These are phyloP conservation scores for Ogataea neopini DNA, from an alignment of 805 yeast genomes.

Conservation along the genomic window DNA sequence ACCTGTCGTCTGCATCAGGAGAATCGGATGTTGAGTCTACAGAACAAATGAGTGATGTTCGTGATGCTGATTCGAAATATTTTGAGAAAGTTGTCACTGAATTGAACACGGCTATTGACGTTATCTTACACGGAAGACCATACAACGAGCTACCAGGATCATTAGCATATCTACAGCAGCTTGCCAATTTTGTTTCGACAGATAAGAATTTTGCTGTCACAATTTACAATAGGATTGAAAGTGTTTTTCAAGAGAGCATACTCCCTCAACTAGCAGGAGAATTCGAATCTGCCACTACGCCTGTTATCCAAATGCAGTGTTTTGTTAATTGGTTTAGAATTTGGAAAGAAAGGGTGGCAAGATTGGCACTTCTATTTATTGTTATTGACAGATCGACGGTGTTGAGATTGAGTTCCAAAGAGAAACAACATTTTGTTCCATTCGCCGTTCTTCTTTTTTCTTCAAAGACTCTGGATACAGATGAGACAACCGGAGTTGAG, in stretches of 20 bases:
- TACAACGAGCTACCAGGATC: conserved; percentile 11
- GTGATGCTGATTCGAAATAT: background rate
- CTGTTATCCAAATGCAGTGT: background rate
- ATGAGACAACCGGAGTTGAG: conserved; percentile 5
- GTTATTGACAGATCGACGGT: conserved; percentile 21
- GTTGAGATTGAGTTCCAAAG: conserved; percentile 2
- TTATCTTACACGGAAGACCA: conserved; percentile 13
- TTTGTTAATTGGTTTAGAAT: conserved; percentile 11
- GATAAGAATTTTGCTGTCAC: conserved; percentile 11
- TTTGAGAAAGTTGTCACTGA: background rate
- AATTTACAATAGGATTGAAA: conserved; percentile 10
- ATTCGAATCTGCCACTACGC: conserved; percentile 1
- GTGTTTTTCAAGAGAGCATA: conserved; percentile 13
- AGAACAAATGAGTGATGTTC: background rate
- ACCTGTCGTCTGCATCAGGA: background rate
- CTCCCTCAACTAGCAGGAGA: conserved; percentile 9
- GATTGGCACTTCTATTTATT: conserved; percentile 14
- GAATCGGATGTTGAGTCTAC: background rate
- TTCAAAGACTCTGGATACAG: conserved; percentile 8
- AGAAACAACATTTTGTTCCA: conserved; percentile 7
- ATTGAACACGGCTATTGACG: conserved; percentile 14
- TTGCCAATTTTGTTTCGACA: conserved; percentile 9
- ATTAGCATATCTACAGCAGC: conserved; percentile 13
- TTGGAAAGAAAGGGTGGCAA: conserved; percentile 17
- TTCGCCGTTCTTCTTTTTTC: conserved; percentile 14